phyloP scores from a whole-genome alignment of 805 yeast species.

The Suhomyces sp. region DNA sequence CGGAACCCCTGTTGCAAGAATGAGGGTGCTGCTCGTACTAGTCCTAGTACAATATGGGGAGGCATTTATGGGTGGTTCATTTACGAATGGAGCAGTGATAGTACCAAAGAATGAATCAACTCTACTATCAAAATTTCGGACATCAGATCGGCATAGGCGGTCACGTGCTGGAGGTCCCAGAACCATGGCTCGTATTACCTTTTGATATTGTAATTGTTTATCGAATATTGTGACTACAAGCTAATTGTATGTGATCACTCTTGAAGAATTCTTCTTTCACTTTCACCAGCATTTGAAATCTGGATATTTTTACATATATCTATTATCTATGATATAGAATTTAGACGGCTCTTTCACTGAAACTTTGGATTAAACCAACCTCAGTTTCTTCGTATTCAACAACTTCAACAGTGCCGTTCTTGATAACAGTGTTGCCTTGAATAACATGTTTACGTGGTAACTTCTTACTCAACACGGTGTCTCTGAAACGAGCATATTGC shows the following conservation, averaged over 20 bases:
- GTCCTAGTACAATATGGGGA: background rate
- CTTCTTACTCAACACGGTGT: conserved; percentile 65
- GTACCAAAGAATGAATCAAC: no score
- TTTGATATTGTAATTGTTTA: no score
- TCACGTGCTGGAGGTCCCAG: no score
- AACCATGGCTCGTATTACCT: no score
- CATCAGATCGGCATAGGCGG: background rate
- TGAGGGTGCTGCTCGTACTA: background rate
- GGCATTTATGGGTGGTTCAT: no score
- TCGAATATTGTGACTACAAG: no score
- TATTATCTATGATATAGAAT: no score
- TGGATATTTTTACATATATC: no score
- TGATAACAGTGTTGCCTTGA: conserved; percentile 70
- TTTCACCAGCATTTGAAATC: no score
- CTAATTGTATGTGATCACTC: no score
- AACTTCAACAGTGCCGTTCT: conserved; percentile 48
- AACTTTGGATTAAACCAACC: conserved; percentile 77
- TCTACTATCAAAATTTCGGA: conserved; percentile 3
- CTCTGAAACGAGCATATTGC: conserved; percentile 65
- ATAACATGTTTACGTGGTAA: conserved; percentile 82
- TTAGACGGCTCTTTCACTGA: conserved; percentile 49
- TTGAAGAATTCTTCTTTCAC: no score
- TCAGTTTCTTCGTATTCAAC: conserved; percentile 73
- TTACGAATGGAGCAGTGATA: no score
- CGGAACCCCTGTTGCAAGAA: conserved; percentile 1